These are phyloP conservation scores for Nectriaceae sp. DNA, from an alignment of 2,329 filamentous ascomycete species.

Conservation along the genomic window DNA sequence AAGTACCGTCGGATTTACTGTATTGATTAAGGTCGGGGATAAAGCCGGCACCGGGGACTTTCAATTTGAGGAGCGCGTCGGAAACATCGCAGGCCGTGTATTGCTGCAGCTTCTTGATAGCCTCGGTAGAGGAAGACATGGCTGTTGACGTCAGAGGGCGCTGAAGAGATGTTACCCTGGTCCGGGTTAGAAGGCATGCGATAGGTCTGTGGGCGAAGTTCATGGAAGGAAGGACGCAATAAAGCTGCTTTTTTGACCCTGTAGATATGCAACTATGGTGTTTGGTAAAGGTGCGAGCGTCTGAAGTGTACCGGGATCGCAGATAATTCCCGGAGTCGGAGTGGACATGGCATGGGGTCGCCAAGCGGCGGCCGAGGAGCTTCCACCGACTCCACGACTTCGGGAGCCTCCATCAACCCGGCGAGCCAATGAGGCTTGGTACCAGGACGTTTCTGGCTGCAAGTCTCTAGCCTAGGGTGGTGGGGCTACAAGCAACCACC, in stretches of 20 bases:
- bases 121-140: constrained; percentile 24
- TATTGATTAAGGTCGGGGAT: constrained; percentile 56
- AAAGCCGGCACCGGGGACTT: constrained; percentile 66
- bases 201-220: background rate
- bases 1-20: constrained; percentile 26
- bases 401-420: constrained; percentile 29
- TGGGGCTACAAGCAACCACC: constrained; percentile 11
- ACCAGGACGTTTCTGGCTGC: constrained; percentile 22
- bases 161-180: background rate
- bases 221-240: background rate
- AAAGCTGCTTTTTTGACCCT: background rate
- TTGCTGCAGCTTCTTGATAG: constrained; percentile 32
- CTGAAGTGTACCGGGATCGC: no score
- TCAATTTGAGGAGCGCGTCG: constrained; percentile 71
- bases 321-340: background rate
- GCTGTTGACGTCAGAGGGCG: constrained; percentile 13
- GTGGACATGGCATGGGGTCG: background rate
- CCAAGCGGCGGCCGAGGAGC: background rate
- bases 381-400: constrained; percentile 24
- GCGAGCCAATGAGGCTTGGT: constrained; percentile 30
- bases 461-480: constrained; percentile 13
- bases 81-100: constrained; percentile 63
- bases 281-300: constrained; percentile 8
- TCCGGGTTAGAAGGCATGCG: background rate
- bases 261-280: constrained; percentile 10